phyloP scores from a whole-genome alignment of 352 stramenopile species.

The Pythium scleroteichum region DNA sequence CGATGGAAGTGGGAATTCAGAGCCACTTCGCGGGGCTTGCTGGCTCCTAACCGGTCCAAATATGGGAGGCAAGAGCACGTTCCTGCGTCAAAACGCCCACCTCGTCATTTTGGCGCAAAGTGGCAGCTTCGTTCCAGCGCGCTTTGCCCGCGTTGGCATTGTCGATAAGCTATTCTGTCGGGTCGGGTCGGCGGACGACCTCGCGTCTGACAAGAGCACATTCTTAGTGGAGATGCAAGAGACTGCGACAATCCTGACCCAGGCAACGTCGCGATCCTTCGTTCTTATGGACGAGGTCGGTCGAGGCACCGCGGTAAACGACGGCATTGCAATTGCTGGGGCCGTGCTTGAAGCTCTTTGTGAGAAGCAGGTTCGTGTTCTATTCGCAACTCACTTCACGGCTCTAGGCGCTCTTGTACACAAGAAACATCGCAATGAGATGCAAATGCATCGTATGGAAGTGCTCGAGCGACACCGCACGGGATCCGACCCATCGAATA shows the following conservation, averaged over 20 bases:
- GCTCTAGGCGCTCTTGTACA: constrained; percentile 49
- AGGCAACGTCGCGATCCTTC: constrained; percentile 72
- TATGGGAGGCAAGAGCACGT: constrained; percentile 89
- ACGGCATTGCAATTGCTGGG: constrained; percentile 79
- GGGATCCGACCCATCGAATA: constrained; percentile 7
- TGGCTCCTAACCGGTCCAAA: constrained; percentile 89
- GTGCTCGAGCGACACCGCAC: constrained; percentile 39
- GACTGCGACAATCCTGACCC: constrained; percentile 70
- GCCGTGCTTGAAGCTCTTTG: constrained; percentile 76
- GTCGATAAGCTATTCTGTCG: constrained; percentile 85
- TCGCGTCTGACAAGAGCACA: constrained; percentile 78
- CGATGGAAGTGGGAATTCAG: neutral
- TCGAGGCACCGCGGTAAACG: constrained; percentile 73
- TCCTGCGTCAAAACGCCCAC: constrained; percentile 78
- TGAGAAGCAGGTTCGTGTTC: constrained; percentile 48
- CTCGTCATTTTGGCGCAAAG: constrained; percentile 80
- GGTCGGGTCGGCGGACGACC: constrained; percentile 79
- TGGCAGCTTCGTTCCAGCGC: constrained; percentile 79
- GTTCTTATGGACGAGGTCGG: constrained; percentile 91
- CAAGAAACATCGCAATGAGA: constrained; percentile 28
- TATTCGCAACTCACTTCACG: constrained; percentile 89
- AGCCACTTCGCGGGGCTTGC: constrained; percentile 32
- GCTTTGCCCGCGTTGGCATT: constrained; percentile 63
- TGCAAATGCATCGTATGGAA: constrained; percentile 74
- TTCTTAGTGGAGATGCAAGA: constrained; percentile 91